phyloP scores from a whole-genome alignment of 2,329 filamentous ascomycete genomes.

The Neofusicoccum sp. region DNA sequence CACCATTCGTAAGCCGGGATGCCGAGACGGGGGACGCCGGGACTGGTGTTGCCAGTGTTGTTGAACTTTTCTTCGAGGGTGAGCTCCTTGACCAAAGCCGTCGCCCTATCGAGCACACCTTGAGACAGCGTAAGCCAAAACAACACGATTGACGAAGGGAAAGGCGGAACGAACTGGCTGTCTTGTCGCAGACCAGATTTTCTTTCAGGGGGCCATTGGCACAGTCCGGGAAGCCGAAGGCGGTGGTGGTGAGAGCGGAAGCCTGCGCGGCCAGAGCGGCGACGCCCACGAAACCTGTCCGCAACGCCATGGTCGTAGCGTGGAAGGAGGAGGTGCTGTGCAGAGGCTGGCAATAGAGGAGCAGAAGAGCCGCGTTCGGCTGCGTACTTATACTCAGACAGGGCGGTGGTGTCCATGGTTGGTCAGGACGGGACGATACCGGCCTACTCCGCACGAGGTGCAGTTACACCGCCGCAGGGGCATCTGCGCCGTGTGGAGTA shows the following conservation, averaged over 20 bases:
- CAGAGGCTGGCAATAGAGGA: constrained; percentile 42
- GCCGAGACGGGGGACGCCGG: constrained; percentile 59
- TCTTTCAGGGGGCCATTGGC: constrained; percentile 52
- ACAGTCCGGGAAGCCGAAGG: constrained; percentile 53
- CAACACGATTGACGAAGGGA: background rate
- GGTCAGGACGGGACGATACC: too few relatives aligned
- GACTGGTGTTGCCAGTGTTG: constrained; percentile 49
- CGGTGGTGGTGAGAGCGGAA: constrained; percentile 2
- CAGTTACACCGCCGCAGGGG: background rate
- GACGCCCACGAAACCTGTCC: constrained; percentile 1
- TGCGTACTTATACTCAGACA: background rate
- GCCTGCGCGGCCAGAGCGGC: constrained; percentile 8
- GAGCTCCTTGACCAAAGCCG: constrained; percentile 55
- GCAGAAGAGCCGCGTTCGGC: constrained; percentile 32
- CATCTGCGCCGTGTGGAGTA: background rate
- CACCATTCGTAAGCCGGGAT: constrained; percentile 64
- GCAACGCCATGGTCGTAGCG: background rate
- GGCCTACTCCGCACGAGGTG: background rate
- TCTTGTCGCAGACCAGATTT: constrained; percentile 55
- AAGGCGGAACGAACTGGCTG: constrained; percentile 32
- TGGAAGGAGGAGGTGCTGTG: constrained; percentile 54
- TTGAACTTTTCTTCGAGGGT: constrained; percentile 57
- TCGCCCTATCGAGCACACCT: constrained; percentile 41
- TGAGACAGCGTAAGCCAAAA: background rate
- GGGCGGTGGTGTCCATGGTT: too few relatives aligned